Percentiles rank a stretch among this genome's conserved stretches.
Conservation (phyloP, 164 flowering plant genomes). For the Litsea cubeba region DNA sequence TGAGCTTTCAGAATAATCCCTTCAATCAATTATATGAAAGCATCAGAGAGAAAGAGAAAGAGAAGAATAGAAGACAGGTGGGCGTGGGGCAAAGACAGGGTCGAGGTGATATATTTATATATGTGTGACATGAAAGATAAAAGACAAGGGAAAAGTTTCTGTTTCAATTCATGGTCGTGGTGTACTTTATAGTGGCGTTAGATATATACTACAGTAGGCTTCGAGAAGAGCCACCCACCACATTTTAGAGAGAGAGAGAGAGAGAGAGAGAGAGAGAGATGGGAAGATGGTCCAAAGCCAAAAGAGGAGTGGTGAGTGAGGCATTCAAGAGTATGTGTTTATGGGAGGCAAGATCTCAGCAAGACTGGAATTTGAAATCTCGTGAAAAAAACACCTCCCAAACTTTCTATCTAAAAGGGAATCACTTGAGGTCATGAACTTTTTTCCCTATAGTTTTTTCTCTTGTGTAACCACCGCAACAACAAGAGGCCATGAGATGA, state of each 20-base stretch:
- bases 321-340: neutral
- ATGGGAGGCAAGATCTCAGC: conserved; percentile 23
- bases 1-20: neutral
- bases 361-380: conserved; percentile 66
- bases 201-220: neutral
- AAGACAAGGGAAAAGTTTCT: conserved; percentile 6
- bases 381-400: conserved; percentile 37
- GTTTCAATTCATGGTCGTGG: conserved; percentile 1
- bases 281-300: neutral
- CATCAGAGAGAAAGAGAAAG: neutral
- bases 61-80: neutral
- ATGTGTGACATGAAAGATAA: conserved; percentile 1
- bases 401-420: conserved; percentile 28
- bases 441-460: conserved; percentile 14
- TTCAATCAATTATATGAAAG: neutral
- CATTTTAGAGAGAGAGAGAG: neutral
- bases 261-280: conserved; percentile 5
- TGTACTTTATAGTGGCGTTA: conserved; percentile 13
- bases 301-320: neutral
- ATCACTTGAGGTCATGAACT: neutral
- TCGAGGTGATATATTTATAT: neutral
- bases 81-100: neutral
- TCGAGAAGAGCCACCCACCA: conserved; percentile 11
- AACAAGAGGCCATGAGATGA: conserved; percentile 24
- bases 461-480: conserved; percentile 45